Base-by-base conservation (phyloP, 805 yeast genomes). In the Wickerhamiella galacta region DNA sequence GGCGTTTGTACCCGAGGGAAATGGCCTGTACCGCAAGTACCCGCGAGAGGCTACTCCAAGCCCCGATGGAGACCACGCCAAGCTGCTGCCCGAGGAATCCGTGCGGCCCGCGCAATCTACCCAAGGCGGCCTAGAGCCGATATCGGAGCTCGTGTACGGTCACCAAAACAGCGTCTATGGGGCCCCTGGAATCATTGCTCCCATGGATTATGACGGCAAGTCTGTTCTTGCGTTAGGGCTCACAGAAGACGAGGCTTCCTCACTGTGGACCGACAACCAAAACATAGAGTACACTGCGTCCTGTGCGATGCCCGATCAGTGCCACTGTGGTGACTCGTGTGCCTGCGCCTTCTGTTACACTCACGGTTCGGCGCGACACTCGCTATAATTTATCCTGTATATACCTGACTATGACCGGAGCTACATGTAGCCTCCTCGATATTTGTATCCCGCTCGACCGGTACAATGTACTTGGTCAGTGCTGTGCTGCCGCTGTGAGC, bases 231-330 rank as follows among this genome's bases (percentile, higher is more conserved):
- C 39, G 28, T 32, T 47, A 6, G 51, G 49, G 10, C 25, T 48
- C 16, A 41, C 45, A 3, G 35, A 35, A 7, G 48, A 45, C 17
- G 51, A 49, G 34, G 44, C 47, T 11, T 28, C 23, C 20, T 39
- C 40, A 25, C 34, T 48, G 17, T 44, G 52, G 51, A 38, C 44
- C n/a, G 35, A 33, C 11, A 44, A 39, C 11, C 37, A 36, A 14
- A 49, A 45, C 32, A 33, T 54, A 20, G 44, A 47, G 25, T 54
- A 41, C 35, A 51, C 58, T 1, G 49, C 60, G 12, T 42, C 49
- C 12, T 56, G 61, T 31, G 53, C 52, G 5, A 41, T 56, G 24
- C 60, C 59, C 0, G 59, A 60, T 14, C 51, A 52, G 32, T 56
- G 61, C 32, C 44, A 50, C 14, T 56, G 61, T 33, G 60, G 58